Evolutionary conservation across 2,329 filamentous ascomycete genomes (phyloP).

Genomic region (Diaporthe australafricana): DNA sequence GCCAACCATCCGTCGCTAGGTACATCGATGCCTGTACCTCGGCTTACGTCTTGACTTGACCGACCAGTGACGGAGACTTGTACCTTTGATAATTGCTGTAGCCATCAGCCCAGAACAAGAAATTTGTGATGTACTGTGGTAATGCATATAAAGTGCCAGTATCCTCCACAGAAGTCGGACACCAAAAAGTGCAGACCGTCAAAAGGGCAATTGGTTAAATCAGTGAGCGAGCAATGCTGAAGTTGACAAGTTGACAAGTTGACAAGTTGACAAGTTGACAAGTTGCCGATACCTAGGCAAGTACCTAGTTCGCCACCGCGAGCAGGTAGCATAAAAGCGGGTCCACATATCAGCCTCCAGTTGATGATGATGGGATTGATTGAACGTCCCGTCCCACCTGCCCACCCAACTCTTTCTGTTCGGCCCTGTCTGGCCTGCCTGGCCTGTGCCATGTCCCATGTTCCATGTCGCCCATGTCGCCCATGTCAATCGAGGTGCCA

Average conservation of each 20-base stretch:
- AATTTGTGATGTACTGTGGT: too few species aligned
- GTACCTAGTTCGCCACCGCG: neutral
- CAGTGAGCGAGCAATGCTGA: neutral
- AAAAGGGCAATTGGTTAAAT: neutral
- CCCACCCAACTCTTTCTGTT: conserved; percentile 22
- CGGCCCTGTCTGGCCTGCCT: neutral
- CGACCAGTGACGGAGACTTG: neutral
- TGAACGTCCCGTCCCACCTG: conserved; percentile 28
- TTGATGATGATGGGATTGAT: conserved; percentile 24
- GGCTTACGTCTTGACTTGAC: neutral
- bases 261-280: too few species aligned
- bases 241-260: too few species aligned
- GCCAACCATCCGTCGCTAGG: neutral
- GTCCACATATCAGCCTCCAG: conserved; percentile 24
- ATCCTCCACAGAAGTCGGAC: neutral
- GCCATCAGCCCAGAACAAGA: neutral
- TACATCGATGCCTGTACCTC: conserved; percentile 20
- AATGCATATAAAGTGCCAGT: neutral
- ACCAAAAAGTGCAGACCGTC: neutral
- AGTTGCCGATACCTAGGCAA: neutral
- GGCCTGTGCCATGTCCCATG: conserved; percentile 8
- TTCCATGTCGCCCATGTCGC: conserved; percentile 4
- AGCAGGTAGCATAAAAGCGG: conserved; percentile 14
- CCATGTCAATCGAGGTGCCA: conserved; percentile 27
- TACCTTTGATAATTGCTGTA: neutral